A percentile compares a stretch with the other conserved stretches of the same genome.
These are phyloP conservation scores for Magnaporthiopsis poae DNA, from an alignment of 2,329 filamentous ascomycete species.

Conservation along the genomic window DNA sequence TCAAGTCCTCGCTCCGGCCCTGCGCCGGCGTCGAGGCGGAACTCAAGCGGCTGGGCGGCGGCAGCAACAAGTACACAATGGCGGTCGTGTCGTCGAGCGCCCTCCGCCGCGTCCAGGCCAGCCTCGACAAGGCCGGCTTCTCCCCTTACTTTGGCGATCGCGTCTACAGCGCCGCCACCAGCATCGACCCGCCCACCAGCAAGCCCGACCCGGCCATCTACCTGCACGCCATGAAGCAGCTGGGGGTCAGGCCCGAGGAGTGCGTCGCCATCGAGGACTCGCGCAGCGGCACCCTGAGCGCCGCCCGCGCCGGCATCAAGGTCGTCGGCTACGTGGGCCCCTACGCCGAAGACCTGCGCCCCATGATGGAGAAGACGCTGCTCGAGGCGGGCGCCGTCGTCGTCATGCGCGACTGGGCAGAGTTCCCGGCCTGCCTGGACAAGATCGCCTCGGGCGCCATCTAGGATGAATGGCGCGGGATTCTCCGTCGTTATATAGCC, in stretches of 20 bases:
- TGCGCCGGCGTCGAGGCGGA: slow-evolving; percentile 60
- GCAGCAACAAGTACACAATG: slow-evolving; percentile 55
- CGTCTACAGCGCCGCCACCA: slow-evolving; percentile 75
- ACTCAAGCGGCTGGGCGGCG: slow-evolving; percentile 48
- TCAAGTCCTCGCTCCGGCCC: slow-evolving; percentile 56
- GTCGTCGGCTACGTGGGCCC: slow-evolving; percentile 79
- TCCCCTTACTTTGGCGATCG: slow-evolving; percentile 69
- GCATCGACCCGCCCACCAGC: slow-evolving; percentile 66
- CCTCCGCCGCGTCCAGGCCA: slow-evolving; percentile 65
- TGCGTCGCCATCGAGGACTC: slow-evolving; percentile 79
- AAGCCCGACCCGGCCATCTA: slow-evolving; percentile 91
- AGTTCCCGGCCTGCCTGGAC: slow-evolving; percentile 39
- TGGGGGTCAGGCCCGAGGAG: slow-evolving; percentile 62
- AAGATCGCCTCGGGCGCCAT: slow-evolving; percentile 34
- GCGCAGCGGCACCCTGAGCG: slow-evolving; percentile 70
- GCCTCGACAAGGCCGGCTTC: slow-evolving; percentile 68
- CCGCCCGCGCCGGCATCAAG: slow-evolving; percentile 64
- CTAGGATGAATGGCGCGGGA: not conserved
- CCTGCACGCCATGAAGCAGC: slow-evolving; percentile 61
- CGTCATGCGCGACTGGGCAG: slow-evolving; percentile 51
- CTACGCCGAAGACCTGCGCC: slow-evolving; percentile 52
- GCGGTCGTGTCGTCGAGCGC: slow-evolving; percentile 76
- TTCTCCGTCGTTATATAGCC: not conserved
- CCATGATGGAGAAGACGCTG: slow-evolving; percentile 55
- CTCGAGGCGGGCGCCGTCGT: slow-evolving; percentile 51